Base-by-base conservation (phyloP, 2,329 filamentous ascomycete species). In the Aureobasidium sp. region DNA sequence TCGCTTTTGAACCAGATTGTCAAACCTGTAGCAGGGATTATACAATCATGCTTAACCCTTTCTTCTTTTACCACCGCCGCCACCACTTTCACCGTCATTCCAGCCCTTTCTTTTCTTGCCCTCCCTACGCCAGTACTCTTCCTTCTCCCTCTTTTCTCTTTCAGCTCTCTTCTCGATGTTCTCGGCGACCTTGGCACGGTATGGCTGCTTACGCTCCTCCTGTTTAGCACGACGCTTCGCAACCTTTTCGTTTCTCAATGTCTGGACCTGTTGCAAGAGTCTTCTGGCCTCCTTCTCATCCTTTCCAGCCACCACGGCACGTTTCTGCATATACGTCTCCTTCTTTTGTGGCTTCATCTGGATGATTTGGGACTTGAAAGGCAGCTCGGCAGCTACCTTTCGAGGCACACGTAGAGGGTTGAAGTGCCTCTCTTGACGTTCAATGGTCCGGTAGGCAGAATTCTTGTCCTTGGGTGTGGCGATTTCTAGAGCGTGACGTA, bases 101-200 rank as follows among this genome's bases (percentile, higher is more conserved):
- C 75, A 72, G 29, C 76, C 75, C 68, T 79, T 82, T 61, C 85
- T 75, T 74, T 88, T 88, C 74, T 85, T 88, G 8, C 93, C 93
- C 72, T 98, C 94, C 63, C 83, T 84, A 63, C 83, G 78, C 93
- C 93, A 98, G 66, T 83, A 98, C 62, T 95, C 90, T 68, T 95
- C 86, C 66, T 83, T 86, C 74, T 98, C 91, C 63, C 83, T 82
- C 81, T 90, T 94, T 76, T 97, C 90, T 49, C 90, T 77, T 56
- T 84, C 88, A 55, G 79, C 80, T 72, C 88, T 87, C 81, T 90
- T 94, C 79, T 95, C 90, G 64, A 83, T 78, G 64, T 84, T 83
- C 64, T 88, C 88, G 6, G 81, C 85, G 35, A 96, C 79, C 77
- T 89, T 93, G 72, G 86, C 87, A 61, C 85, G 78, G 71, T 95